These are phyloP conservation scores for Flaveria bidentis DNA, from an alignment of 129 eudicot species.

Conservation along the genomic window DNA sequence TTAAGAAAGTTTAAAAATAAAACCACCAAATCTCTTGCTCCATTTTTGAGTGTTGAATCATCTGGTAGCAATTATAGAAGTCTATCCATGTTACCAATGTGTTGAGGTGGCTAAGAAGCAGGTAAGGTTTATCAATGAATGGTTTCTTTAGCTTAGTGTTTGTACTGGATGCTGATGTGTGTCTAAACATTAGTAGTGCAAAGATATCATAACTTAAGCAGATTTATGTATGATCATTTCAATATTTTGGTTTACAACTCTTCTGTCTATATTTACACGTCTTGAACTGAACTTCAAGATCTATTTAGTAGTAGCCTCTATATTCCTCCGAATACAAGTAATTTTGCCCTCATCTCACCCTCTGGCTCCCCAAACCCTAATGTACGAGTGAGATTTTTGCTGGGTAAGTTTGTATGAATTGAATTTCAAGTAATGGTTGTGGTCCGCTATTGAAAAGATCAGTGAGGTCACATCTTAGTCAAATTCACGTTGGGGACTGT, in stretches of 20 bases:
- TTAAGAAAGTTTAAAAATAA: constrained; percentile 48
- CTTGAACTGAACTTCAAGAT: no score
- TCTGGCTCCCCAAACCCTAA: no score
- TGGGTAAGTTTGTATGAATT: no score
- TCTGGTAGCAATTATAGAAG: constrained; percentile 12
- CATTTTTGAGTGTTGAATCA: constrained; percentile 15
- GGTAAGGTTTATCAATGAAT: constrained; percentile 22
- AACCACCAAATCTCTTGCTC: neutral
- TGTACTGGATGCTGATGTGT: constrained; percentile 28
- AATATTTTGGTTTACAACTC: constrained; percentile 8
- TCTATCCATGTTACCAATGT: constrained; percentile 1
- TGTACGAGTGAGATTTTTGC: no score
- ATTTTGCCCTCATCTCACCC: no score
- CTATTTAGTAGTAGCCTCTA: no score
- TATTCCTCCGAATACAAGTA: no score
- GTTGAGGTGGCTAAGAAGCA: constrained; percentile 21
- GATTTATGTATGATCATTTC: constrained; percentile 4
- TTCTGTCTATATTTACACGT: no score
- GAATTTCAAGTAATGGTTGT: constrained; percentile 15
- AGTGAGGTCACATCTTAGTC: neutral
- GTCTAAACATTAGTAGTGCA: constrained; percentile 22
- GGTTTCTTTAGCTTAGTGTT: constrained; percentile 22
- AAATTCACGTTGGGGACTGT: neutral
- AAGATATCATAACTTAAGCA: constrained; percentile 11
- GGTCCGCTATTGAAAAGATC: constrained; percentile 4